Evolutionary conservation across 768 basidiomycete species (phyloP), one percentile per base, ranked within the genome.

Genomic region (Pholiota molesta): DNA sequence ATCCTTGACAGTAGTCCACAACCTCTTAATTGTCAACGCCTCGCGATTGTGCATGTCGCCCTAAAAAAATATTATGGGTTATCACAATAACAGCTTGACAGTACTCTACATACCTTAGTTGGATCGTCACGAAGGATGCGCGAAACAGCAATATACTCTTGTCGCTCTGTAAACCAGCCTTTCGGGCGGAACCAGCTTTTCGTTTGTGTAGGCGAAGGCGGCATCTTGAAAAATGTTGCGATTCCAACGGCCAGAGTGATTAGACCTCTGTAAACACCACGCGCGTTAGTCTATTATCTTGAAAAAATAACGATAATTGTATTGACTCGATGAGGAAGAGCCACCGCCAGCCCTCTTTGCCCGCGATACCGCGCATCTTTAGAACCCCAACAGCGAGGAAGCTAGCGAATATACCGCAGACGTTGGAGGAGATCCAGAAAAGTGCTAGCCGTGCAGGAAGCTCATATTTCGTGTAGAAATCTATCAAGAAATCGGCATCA

Each of bases 41-140:
- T 90, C 82, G 44, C 89, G 83, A 62, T 90, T 90, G 72, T 88
- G 87, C 89, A 90, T 88, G 60, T 87, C 86, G 1, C 83, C 83
- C 81, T 84, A 45, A 2, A 57, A 55, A 10, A 21, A 5, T 26
- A 49, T 49, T 16, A 21, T 19, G 19, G 45, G 52, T 6, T 19
- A 7, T 6, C 6, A 26, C 7, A 21, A 51, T 17, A 45, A 35
- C 19, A 52, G n/a, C 28, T 28, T 19, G 19, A 16, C 16, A 21
- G 0, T 26, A 11, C 28, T 42, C 26, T 9, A 35, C 65, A 1
- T 19, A 79, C 83, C 74, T 87, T 88, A 8, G 81, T 78, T 3
- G 87, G 86, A 68, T 88, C 86, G 68, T 88, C 87, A 7, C 87
- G 78, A 21, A 89, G 73, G n/a, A 89, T 76, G 13, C 85, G 79